Evolutionary conservation across 2,329 filamentous ascomycete genomes (phyloP).

Genomic region (Ophiostoma angusticollis): DNA sequence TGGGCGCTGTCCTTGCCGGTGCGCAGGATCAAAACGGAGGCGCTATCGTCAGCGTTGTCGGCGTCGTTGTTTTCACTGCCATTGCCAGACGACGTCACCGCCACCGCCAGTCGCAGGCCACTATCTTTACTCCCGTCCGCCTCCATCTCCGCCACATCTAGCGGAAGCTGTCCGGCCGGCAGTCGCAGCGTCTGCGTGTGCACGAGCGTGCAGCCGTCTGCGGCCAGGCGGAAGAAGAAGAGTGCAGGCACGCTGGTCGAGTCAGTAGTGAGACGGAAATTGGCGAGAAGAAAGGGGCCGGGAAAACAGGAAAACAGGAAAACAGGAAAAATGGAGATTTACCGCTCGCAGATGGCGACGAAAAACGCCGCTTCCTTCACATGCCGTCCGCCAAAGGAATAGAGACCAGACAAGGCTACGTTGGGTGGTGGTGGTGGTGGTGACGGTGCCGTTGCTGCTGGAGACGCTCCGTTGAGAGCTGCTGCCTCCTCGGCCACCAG

Average conservation of each 20-base stretch:
- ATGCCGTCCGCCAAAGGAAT: slow-evolving; percentile 18
- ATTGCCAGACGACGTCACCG: slow-evolving; percentile 1
- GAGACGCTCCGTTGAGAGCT: no score
- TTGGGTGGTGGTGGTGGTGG: slow-evolving; percentile 20
- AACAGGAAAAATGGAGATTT: slow-evolving; percentile 17
- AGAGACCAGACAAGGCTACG: slow-evolving; percentile 34
- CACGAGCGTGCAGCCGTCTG: slow-evolving; percentile 32
- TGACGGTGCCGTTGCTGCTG: no score
- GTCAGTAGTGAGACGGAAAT: not conserved
- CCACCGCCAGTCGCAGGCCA: not conserved
- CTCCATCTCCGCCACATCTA: slow-evolving; percentile 32
- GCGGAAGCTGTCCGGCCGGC: slow-evolving; percentile 34
- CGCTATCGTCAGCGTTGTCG: not conserved
- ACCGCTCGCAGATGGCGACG: slow-evolving; percentile 32
- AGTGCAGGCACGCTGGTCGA: slow-evolving; percentile 42
- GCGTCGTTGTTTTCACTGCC: not conserved
- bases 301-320: not conserved
- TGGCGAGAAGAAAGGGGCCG: not conserved
- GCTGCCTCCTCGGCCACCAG: slow-evolving; percentile 29
- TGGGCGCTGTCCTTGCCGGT: no score
- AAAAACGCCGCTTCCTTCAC: slow-evolving; percentile 20
- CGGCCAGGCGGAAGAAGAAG: slow-evolving; percentile 48
- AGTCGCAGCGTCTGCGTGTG: slow-evolving; percentile 39
- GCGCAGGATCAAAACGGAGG: no score
- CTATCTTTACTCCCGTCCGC: no score